These are phyloP conservation scores for Citrus unshiu DNA, from an alignment of 345 rosid species.

Conservation along the genomic window DNA sequence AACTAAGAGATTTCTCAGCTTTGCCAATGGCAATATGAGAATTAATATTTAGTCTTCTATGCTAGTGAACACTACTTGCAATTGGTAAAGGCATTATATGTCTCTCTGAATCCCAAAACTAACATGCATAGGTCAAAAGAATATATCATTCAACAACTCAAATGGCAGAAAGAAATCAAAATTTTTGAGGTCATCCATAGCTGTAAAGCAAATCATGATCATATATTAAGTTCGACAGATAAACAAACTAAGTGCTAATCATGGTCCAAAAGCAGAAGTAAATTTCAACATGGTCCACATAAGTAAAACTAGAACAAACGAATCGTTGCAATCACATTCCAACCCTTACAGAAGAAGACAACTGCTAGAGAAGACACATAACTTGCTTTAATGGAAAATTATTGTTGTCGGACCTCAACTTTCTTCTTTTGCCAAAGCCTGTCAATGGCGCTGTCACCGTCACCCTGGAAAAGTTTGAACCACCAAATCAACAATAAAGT, in stretches of 20 bases:
- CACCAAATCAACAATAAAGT: not conserved
- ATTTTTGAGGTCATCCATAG: not conserved
- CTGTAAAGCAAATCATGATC: not conserved
- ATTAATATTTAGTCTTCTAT: not conserved
- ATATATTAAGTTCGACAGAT: not conserved
- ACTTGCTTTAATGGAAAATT: not conserved
- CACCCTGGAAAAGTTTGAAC: slow-evolving; percentile 35
- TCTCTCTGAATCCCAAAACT: not conserved
- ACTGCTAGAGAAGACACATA: not conserved
- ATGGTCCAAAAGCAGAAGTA: not conserved
- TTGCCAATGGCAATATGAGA: too few relatives aligned
- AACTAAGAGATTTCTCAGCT: too few relatives aligned
- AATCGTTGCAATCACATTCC: slow-evolving; percentile 2
- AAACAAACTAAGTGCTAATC: not conserved
- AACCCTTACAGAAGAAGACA: not conserved
- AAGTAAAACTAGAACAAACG: not conserved
- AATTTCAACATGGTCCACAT: not conserved
- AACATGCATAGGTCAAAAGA: not conserved
- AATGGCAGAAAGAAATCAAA: not conserved
- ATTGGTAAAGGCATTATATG: not conserved
- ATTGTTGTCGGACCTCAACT: slow-evolving; percentile 32
- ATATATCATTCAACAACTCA: not conserved
- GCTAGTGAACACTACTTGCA: not conserved
- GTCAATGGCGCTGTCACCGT: slow-evolving; percentile 51
- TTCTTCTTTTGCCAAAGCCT: slow-evolving; percentile 66